These are phyloP conservation scores for Wallacemonas collosoma DNA, from an alignment of 208 protist genomes.

Conservation along the genomic window DNA sequence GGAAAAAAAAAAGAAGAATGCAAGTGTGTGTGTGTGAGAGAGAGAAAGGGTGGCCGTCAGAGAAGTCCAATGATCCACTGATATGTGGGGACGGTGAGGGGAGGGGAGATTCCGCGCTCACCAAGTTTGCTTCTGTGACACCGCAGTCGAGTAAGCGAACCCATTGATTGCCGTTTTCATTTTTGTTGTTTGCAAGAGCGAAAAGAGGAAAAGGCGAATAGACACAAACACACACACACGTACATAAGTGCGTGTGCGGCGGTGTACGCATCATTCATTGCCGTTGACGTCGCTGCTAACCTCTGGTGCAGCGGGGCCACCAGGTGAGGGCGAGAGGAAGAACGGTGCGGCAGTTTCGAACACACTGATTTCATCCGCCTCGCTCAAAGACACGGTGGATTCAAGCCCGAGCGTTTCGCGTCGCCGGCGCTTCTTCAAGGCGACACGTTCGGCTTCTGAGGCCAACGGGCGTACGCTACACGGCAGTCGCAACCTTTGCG, in stretches of 20 bases:
- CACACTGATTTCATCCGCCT: neutral
- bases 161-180: too few species aligned
- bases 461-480: slow-evolving; percentile 16
- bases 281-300: neutral
- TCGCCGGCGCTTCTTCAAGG: slow-evolving; percentile 58
- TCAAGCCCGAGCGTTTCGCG: slow-evolving; percentile 53
- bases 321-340: neutral
- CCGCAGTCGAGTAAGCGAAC: too few species aligned
- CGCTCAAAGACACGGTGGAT: neutral
- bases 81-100: too few species aligned
- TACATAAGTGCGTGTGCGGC: too few species aligned
- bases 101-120: too few species aligned
- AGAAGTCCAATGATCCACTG: too few species aligned
- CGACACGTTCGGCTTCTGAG: slow-evolving; percentile 38
- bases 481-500: slow-evolving; percentile 66
- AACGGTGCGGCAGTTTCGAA: neutral
- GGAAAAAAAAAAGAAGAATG: neutral
- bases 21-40: neutral
- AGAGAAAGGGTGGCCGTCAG: neutral
- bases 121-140: too few species aligned
- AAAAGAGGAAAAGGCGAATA: too few species aligned
- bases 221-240: too few species aligned
- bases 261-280: neutral
- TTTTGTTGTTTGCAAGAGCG: too few species aligned
- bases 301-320: neutral